Conservation (phyloP, 805 yeast species). For the Kuraishia cidri region DNA sequence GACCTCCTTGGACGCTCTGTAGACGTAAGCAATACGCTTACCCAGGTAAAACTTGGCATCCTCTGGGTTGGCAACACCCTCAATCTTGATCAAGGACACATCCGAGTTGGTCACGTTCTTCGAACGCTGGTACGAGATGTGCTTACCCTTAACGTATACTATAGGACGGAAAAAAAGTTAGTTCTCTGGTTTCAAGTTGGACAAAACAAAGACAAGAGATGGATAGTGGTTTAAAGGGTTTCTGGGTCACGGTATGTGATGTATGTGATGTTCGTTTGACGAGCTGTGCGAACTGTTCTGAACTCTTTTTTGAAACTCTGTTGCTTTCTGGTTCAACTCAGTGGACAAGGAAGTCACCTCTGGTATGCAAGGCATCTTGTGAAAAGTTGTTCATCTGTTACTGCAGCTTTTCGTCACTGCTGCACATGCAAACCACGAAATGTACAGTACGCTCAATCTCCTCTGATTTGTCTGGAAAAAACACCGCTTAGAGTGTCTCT, state of each 20-base stretch:
- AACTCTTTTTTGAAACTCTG: neutral
- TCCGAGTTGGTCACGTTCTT: slow-evolving; percentile 97
- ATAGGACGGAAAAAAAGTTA: slow-evolving; percentile 10
- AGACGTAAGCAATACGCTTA: slow-evolving; percentile 98
- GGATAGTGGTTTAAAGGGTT: too few species aligned
- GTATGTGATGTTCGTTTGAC: neutral
- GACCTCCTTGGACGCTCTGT: slow-evolving; percentile 96
- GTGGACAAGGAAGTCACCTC: too few species aligned
- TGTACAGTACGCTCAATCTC: too few species aligned
- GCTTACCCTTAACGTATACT: slow-evolving; percentile 99
- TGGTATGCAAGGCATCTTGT: too few species aligned
- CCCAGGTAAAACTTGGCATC: slow-evolving; percentile 99
- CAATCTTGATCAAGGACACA: slow-evolving; percentile 93
- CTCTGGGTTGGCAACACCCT: slow-evolving; percentile 86
- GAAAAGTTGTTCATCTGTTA: too few species aligned
- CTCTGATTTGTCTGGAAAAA: too few species aligned
- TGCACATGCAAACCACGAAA: too few species aligned
- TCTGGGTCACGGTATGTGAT: neutral
- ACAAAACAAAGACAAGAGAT: neutral
- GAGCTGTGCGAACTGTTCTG: neutral
- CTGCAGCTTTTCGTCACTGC: too few species aligned
- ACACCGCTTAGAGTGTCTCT: too few species aligned
- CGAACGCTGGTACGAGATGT: slow-evolving; percentile 99
- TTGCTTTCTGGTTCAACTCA: too few species aligned
- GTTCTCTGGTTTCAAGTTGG: slow-evolving; percentile 6